Conservation (phyloP, 768 basidiomycete genomes). For the Sutorius australiensis region DNA sequence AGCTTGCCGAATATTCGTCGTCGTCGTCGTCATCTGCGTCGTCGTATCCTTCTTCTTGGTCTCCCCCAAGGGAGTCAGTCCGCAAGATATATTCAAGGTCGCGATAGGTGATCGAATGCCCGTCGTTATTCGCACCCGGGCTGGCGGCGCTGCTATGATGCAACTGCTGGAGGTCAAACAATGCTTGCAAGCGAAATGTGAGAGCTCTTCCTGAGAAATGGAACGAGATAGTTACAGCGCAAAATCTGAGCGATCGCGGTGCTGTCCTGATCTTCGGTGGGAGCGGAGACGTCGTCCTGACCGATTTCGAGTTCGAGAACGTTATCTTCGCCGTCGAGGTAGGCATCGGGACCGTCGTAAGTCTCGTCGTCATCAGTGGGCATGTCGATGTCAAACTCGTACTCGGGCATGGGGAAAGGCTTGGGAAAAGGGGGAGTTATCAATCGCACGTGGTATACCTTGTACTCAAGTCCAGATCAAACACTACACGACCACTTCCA, state of each 20-base stretch:
- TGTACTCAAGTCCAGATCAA: too few species aligned
- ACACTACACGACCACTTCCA: slow-evolving; percentile 9
- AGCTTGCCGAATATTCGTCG: slow-evolving; percentile 21
- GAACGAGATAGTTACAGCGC: slow-evolving; percentile 22
- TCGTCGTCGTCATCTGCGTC: slow-evolving; percentile 39
- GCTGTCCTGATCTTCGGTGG: not conserved
- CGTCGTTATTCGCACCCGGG: not conserved
- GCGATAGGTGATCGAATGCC: slow-evolving; percentile 19
- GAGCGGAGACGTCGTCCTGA: slow-evolving; percentile 19
- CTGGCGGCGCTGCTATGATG: slow-evolving; percentile 9
- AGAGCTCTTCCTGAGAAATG: not conserved
- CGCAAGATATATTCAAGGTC: slow-evolving; percentile 25
- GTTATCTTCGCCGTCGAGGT: slow-evolving; percentile 33
- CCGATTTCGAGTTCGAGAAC: slow-evolving; percentile 33
- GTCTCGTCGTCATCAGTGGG: slow-evolving; percentile 30
- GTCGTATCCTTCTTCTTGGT: slow-evolving; percentile 40
- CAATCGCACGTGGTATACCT: too few species aligned
- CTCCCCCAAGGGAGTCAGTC: slow-evolving; percentile 12
- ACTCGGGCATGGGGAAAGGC: slow-evolving; percentile 14
- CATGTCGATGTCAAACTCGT: slow-evolving; percentile 20
- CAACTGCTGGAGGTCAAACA: slow-evolving; percentile 28
- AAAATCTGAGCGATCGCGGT: slow-evolving; percentile 26
- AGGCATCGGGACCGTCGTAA: slow-evolving; percentile 34
- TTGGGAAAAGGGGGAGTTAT: not conserved
- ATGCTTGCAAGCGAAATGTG: slow-evolving; percentile 15